phyloP scores from a whole-genome alignment of 768 basidiomycete genomes.

The Termitomyces sp. region DNA sequence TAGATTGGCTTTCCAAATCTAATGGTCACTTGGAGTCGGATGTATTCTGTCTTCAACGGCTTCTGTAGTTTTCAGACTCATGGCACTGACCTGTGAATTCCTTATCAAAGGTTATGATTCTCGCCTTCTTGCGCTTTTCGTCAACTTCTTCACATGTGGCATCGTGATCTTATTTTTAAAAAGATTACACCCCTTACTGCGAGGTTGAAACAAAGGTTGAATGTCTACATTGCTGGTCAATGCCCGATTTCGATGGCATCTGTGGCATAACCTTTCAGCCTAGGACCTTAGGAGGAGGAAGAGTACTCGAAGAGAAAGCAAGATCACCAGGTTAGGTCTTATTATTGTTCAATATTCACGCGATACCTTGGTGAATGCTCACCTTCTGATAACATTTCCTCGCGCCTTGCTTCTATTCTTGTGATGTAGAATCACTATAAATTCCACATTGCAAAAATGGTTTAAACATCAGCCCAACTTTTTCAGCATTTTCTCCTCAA shows the following conservation, averaged over 20 bases:
- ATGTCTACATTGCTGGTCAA: no score
- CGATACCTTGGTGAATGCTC: neutral
- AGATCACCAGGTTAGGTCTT: neutral
- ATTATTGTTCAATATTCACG: neutral
- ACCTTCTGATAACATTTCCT: conserved; percentile 4
- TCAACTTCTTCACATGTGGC: neutral
- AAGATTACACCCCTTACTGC: neutral
- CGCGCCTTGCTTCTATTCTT: conserved; percentile 10
- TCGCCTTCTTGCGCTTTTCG: neutral
- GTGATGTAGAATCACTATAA: conserved; percentile 1
- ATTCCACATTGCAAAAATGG: neutral
- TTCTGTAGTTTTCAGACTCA: neutral
- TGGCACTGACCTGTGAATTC: neutral
- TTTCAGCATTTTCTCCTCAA: neutral
- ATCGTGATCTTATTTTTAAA: neutral
- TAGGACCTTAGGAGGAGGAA: no score
- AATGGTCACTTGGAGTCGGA: neutral
- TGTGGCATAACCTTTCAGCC: neutral
- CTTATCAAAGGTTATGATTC: neutral
- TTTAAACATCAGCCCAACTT: neutral
- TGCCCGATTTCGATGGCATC: neutral
- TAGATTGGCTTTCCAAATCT: neutral
- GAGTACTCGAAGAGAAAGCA: neutral
- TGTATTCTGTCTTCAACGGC: neutral
- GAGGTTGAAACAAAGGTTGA: neutral